These are phyloP conservation scores for Candida albicans DNA, from an alignment of 1,139 yeast species.

Conservation along the genomic window DNA sequence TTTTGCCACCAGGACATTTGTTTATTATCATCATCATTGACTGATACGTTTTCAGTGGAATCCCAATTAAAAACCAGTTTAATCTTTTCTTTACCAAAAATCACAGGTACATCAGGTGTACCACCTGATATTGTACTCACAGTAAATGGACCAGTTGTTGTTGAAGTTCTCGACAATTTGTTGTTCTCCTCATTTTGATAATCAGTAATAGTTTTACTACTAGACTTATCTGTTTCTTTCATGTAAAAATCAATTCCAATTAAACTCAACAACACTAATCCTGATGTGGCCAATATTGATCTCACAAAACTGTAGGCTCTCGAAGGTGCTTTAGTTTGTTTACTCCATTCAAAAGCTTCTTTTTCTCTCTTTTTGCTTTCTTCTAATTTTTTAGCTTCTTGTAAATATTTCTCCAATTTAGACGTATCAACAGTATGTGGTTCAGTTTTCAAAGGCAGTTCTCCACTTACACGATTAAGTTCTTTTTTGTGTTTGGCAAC, in stretches of 20 bases:
- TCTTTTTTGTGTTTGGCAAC: not conserved
- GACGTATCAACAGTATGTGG: conserved; percentile 15
- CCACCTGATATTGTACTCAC: not conserved
- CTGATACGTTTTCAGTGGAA: not conserved
- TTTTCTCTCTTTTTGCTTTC: conserved; percentile 49
- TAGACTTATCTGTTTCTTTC: conserved; percentile 15
- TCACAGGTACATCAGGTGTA: not conserved
- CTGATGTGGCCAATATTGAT: conserved; percentile 34
- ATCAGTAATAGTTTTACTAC: conserved; percentile 4
- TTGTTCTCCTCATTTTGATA: conserved; percentile 2
- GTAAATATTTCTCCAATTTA: conserved; percentile 39
- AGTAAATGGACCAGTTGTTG: conserved; percentile 3
- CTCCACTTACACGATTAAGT: not conserved
- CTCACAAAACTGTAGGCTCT: conserved; percentile 21
- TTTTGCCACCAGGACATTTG: conserved; percentile 21
- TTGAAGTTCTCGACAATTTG: not conserved
- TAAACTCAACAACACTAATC: conserved; percentile 31
- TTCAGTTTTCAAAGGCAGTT: not conserved
- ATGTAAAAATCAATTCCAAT: conserved; percentile 29
- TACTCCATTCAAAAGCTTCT: conserved; percentile 57
- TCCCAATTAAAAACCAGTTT: not conserved
- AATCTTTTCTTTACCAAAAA: conserved; percentile 6
- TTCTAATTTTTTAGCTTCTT: conserved; percentile 43
- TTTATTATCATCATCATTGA: not conserved
- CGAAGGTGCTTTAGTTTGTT: conserved; percentile 20